Evolutionary conservation across 202 grass and related monocot species (phyloP).

Genomic region (Cymbopogon flexuosus): DNA sequence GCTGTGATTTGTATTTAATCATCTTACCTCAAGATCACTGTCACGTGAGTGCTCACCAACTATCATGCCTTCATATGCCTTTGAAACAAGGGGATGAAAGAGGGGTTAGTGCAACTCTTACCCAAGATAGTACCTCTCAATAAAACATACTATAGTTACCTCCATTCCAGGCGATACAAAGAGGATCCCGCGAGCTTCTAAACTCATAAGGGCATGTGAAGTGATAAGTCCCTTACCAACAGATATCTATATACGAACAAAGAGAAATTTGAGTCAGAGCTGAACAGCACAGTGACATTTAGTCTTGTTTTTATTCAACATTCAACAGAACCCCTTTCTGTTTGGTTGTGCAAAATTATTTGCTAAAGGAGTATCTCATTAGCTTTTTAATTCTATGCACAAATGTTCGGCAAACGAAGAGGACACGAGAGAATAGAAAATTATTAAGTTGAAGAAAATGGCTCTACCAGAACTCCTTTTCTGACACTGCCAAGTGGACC

Average conservation of each 20-base stretch:
- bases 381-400: not conserved
- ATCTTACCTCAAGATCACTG: constrained; percentile 92
- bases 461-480: constrained; percentile 91
- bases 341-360: not conserved
- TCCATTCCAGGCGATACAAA: constrained; percentile 97
- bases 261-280: constrained; percentile 16
- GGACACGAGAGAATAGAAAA: constrained; percentile 3
- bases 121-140: constrained; percentile 16
- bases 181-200: constrained; percentile 96
- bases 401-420: not conserved
- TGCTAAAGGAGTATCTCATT: not conserved
- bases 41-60: constrained; percentile 95
- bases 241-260: constrained; percentile 64
- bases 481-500: constrained; percentile 85
- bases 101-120: constrained; percentile 17
- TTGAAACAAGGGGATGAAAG: constrained; percentile 31
- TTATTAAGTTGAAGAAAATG: constrained; percentile 22
- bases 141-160: constrained; percentile 42
- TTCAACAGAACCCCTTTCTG: not conserved
- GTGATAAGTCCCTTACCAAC: constrained; percentile 80
- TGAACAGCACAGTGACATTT: constrained; percentile 1
- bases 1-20: constrained; percentile 26
- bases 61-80: constrained; percentile 97
- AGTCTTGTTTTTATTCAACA: constrained; percentile 16
- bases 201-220: constrained; percentile 90